Evolutionary conservation across 805 yeast genomes (phyloP).

Genomic region (Suhomyces sp.): DNA sequence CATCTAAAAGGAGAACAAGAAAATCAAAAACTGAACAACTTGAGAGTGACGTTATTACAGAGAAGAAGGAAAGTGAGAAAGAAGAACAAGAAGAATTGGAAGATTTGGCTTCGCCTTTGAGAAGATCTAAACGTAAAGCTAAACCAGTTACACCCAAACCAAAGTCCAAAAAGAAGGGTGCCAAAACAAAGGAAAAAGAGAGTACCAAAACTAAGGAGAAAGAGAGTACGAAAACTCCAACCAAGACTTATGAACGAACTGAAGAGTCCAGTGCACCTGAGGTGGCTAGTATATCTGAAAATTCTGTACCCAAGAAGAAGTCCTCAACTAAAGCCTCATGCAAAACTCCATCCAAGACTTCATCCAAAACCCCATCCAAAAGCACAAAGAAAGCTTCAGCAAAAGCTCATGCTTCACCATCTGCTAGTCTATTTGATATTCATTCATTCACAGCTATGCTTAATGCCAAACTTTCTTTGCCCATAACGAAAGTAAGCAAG

Average conservation of each 20-base stretch:
- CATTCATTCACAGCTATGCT: slow-evolving; percentile 27
- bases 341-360: not conserved
- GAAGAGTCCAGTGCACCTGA: not conserved
- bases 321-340: not conserved
- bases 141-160: not conserved
- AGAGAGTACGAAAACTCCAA: not conserved
- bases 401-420: not conserved
- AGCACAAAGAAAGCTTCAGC: not conserved
- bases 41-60: not conserved
- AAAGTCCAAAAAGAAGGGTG: not conserved
- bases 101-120: not conserved
- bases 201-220: slow-evolving; percentile 1
- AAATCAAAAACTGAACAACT: not conserved
- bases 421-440: slow-evolving; percentile 16
- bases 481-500: slow-evolving; percentile 7
- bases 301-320: not conserved
- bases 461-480: slow-evolving; percentile 17
- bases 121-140: not conserved
- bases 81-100: slow-evolving; percentile 1
- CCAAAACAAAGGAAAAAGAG: not conserved
- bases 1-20: not conserved
- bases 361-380: not conserved
- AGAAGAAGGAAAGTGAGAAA: not conserved
- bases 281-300: not conserved
- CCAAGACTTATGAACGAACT: not conserved